phyloP scores from a whole-genome alignment of 1,139 yeast species.

The Zygosaccharomyces pseudobailii region DNA sequence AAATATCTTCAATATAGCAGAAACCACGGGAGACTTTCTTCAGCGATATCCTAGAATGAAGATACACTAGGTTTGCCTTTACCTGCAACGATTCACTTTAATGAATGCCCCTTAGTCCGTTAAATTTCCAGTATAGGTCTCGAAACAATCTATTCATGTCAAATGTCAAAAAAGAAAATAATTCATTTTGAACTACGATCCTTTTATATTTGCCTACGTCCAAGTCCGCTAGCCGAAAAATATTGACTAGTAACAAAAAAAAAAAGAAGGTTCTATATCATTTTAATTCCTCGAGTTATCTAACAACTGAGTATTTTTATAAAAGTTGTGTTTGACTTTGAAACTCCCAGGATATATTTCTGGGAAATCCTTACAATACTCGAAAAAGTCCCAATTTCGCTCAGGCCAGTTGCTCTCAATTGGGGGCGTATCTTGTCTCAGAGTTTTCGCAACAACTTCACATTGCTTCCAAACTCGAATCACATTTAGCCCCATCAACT shows the following conservation, averaged over 20 bases:
- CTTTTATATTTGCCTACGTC: too few relatives aligned
- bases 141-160: too few relatives aligned
- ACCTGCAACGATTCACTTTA: too few relatives aligned
- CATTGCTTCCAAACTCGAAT: slow-evolving; percentile 47
- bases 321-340: slow-evolving; percentile 1
- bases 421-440: slow-evolving; percentile 26
- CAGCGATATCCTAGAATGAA: too few relatives aligned
- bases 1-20: too few relatives aligned
- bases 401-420: slow-evolving; percentile 43
- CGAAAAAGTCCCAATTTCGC: slow-evolving; percentile 41
- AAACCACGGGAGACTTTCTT: too few relatives aligned
- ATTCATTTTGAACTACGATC: too few relatives aligned
- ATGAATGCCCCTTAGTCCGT: too few relatives aligned
- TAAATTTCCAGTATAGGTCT: too few relatives aligned
- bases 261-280: not conserved
- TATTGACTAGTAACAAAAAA: not conserved
- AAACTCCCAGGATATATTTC: slow-evolving; percentile 40
- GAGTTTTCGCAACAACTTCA: slow-evolving; percentile 36
- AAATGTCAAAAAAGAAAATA: too few relatives aligned
- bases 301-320: not conserved
- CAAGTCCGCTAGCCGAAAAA: not conserved
- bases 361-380: slow-evolving; percentile 36
- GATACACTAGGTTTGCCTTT: too few relatives aligned
- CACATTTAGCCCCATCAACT: slow-evolving; percentile 46
- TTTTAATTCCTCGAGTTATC: not conserved